Conservation (phyloP, 2,329 filamentous ascomycete species). For the Ploettnerulaceae sp. region DNA sequence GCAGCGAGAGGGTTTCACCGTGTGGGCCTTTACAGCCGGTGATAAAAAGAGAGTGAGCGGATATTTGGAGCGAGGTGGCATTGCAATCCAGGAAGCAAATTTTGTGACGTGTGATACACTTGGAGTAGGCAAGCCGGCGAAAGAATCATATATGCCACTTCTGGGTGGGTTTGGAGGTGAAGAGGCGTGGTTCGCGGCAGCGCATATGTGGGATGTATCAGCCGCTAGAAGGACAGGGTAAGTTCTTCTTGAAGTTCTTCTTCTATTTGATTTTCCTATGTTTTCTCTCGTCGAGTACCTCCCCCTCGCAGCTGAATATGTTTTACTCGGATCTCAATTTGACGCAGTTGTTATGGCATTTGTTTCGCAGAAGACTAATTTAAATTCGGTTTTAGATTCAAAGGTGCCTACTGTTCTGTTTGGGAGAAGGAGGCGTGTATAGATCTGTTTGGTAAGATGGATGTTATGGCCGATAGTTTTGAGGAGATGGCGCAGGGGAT, state of each 20-base stretch:
- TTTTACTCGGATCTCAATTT: too few species aligned
- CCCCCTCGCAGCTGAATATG: too few species aligned
- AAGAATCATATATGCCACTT: conserved; percentile 42
- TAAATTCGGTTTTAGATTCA: too few species aligned
- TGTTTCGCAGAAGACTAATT: too few species aligned
- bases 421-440: conserved; percentile 26
- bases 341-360: too few species aligned
- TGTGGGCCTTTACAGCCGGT: conserved; percentile 50
- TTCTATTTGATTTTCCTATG: neutral
- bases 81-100: conserved; percentile 46
- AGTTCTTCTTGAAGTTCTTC: conserved; percentile 28
- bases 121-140: conserved; percentile 47
- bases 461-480: conserved; percentile 43
- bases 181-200: conserved; percentile 52
- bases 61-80: conserved; percentile 44
- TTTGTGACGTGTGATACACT: conserved; percentile 46
- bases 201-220: conserved; percentile 56
- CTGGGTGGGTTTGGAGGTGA: conserved; percentile 34
- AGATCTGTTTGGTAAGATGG: conserved; percentile 39
- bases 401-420: conserved; percentile 47
- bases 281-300: too few species aligned
- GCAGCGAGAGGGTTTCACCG: conserved; percentile 42
- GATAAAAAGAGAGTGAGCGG: conserved; percentile 45
- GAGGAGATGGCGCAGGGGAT: conserved; percentile 42
- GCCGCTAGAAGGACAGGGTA: too few species aligned